Evolutionary conservation across 2,329 filamentous ascomycete genomes (phyloP), one percentile per base, ranked within the genome.

Genomic region (Aspergillus clavatus): DNA sequence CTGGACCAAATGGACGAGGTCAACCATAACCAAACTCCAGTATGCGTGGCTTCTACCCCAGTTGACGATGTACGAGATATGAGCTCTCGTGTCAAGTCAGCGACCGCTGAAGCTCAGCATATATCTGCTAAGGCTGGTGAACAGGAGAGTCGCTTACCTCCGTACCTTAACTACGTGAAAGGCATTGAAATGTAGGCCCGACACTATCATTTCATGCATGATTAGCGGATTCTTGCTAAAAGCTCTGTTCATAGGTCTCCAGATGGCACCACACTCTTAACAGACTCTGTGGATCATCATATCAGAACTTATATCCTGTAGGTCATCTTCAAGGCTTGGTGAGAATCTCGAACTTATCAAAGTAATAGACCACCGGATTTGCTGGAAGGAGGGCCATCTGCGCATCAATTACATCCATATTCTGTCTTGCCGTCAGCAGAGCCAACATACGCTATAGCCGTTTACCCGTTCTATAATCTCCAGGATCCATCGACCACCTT

Each of bases 181-280:
- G 61, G 62, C 27, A 71, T 69, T 12, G 65, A 73, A 56, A 76
- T 71, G 72, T 72, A 55, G 47, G 61, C 40, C 3, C 26, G 10
- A 28, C 7, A 12, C 29, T 38, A 16, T 23, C 24, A 29, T 14
- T 11, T 36, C 23, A 21, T 35, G n/a, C 23, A 27, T 54, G 18
- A 47, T 26, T 35, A 43, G 26, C 11, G 8, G 11, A 11, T 12
- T 24, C 37, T 33, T 21, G 40, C 23, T 14, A 39, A 22, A 7
- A 8, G 11, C 19, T 21, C 5, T 14, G 12, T 29, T 38, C 43
- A 37, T 43, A 73, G 74, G 72, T 69, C 74, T 6, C 66, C 76
- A 12, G 80, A 83, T 58, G 80, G 80, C 5, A 81, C 77, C 1
- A 75, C 72, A 18, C 58, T 83, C 19, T 58, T 84, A 46, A 77